A percentile compares a stretch with the other conserved stretches of the same genome.
These are phyloP conservation scores for Fagus sylvatica DNA, from an alignment of 306 rosid genomes.

Conservation along the genomic window DNA sequence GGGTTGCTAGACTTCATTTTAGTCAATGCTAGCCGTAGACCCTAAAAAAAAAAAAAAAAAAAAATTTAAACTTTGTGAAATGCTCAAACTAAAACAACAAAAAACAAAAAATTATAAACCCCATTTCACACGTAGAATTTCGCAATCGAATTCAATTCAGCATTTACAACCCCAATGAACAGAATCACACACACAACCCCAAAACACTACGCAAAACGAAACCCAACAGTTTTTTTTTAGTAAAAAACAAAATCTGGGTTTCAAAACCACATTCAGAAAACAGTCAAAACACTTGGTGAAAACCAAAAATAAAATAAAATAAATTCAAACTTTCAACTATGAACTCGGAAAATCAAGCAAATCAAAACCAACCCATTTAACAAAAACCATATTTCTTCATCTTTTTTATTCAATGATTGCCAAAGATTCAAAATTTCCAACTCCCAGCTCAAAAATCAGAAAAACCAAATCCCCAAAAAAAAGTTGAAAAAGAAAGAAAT, in stretches of 20 bases:
- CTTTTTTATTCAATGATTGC: no score
- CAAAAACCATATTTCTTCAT: no score
- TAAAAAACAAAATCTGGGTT: background rate
- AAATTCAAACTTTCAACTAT: background rate
- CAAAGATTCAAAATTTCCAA: no score
- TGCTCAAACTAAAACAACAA: background rate
- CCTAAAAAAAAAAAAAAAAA: background rate
- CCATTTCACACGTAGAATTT: conserved; percentile 17
- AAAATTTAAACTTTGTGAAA: background rate
- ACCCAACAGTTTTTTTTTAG: background rate
- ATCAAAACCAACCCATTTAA: no score
- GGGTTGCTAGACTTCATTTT: background rate
- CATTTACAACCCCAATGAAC: conserved; percentile 4
- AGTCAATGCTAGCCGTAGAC: conserved; percentile 6
- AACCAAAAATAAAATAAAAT: background rate
- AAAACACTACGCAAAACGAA: conserved; percentile 15
- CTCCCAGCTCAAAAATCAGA: background rate
- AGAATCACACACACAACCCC: conserved; percentile 8
- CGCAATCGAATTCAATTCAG: background rate
- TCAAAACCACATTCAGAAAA: background rate
- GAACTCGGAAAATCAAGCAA: background rate
- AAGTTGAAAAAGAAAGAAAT: background rate
- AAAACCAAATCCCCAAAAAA: conserved; percentile 1
- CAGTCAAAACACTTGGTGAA: conserved; percentile 1
- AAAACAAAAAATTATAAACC: conserved; percentile 1